These are phyloP conservation scores for Rhynchosporium agropyri DNA, from an alignment of 2,329 filamentous ascomycete genomes.

Conservation along the genomic window DNA sequence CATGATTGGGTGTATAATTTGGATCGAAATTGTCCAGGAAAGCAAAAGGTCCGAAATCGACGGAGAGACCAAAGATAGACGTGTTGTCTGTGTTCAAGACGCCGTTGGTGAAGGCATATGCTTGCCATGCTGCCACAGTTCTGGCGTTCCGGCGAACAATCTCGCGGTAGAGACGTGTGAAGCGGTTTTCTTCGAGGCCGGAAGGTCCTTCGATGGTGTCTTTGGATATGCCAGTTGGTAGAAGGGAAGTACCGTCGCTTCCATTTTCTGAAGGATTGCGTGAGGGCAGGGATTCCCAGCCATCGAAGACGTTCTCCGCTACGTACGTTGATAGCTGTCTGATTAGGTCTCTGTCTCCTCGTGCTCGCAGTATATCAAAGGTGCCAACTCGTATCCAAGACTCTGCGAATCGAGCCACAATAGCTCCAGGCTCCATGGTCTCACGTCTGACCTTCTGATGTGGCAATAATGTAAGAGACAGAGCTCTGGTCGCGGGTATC, in stretches of 20 bases:
- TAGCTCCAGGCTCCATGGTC: conserved; percentile 83
- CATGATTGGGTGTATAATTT: conserved; percentile 93
- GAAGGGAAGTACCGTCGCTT: conserved; percentile 45
- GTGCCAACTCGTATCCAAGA: conserved; percentile 93
- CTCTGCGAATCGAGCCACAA: conserved; percentile 89
- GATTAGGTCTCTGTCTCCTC: conserved; percentile 76
- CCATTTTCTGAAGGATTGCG: conserved; percentile 55
- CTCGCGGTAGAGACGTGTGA: conserved; percentile 83
- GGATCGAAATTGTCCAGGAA: conserved; percentile 98
- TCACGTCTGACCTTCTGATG: conserved; percentile 76
- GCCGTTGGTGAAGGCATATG: conserved; percentile 99
- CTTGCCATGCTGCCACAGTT: conserved; percentile 93
- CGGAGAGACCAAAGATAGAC: conserved; percentile 81
- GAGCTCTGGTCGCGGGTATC: conserved; percentile 83
- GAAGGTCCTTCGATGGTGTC: conserved; percentile 67
- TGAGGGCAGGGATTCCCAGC: conserved; percentile 82
- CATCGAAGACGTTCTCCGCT: conserved; percentile 82
- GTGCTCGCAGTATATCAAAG: conserved; percentile 85
- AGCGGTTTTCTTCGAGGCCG: conserved; percentile 79
- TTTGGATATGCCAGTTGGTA: conserved; percentile 52
- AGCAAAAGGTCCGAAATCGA: conserved; percentile 96
- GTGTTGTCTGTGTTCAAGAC: conserved; percentile 99
- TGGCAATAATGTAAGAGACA: conserved; percentile 79
- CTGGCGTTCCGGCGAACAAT: conserved; percentile 82
- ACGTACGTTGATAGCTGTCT: conserved; percentile 78